Conservation (phyloP, 2,329 filamentous ascomycete genomes). For the Delphinella strobiligena region DNA sequence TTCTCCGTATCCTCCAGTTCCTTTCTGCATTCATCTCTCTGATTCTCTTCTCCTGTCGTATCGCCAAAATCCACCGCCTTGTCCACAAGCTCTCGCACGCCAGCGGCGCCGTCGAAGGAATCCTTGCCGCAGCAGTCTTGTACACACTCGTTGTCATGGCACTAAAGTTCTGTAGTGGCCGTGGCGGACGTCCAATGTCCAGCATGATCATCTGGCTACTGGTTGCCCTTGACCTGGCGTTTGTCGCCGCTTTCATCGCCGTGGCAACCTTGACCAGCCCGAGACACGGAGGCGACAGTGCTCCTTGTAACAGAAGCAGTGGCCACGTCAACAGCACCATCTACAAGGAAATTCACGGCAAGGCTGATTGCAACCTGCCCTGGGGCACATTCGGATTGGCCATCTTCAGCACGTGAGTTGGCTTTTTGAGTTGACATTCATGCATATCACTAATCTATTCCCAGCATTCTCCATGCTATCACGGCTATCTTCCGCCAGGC, state of each 20-base stretch:
- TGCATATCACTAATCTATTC: neutral
- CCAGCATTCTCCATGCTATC: constrained; percentile 29
- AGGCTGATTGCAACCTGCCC: constrained; percentile 27
- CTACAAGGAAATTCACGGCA: neutral
- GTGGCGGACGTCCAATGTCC: constrained; percentile 13
- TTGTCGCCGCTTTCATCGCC: constrained; percentile 33
- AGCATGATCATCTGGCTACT: constrained; percentile 26
- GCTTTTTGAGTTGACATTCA: neutral
- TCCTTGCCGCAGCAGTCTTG: constrained; percentile 31
- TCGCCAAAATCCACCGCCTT: constrained; percentile 29
- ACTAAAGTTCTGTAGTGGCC: constrained; percentile 23
- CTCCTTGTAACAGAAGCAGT: neutral
- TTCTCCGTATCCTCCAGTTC: constrained; percentile 32
- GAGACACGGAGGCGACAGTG: neutral
- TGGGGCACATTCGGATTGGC: constrained; percentile 33
- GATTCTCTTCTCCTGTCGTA: constrained; percentile 29
- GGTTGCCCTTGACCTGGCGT: constrained; percentile 28
- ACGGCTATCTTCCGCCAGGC: constrained; percentile 31
- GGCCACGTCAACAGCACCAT: constrained; percentile 1
- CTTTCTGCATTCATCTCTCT: constrained; percentile 31
- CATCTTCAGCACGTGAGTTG: constrained; percentile 33
- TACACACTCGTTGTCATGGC: constrained; percentile 30
- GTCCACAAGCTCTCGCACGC: constrained; percentile 22
- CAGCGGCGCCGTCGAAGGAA: constrained; percentile 32
- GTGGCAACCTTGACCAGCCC: constrained; percentile 29